Evolutionary conservation across 768 basidiomycete genomes (phyloP).

Genomic region (Cytidiella melzeri): DNA sequence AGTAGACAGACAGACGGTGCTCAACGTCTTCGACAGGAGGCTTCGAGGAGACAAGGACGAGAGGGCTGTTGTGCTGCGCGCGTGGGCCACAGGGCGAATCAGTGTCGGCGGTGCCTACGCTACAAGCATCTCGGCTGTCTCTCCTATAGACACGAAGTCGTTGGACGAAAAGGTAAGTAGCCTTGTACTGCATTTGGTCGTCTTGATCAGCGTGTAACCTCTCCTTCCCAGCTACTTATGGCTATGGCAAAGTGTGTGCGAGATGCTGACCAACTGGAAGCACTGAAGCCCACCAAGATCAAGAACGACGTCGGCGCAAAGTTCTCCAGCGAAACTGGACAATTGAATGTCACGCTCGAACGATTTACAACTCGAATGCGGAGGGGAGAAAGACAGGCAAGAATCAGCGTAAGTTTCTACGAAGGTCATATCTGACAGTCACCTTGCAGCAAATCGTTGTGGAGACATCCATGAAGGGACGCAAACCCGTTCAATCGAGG

Average conservation of each 20-base stretch:
- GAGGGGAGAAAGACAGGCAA: neutral
- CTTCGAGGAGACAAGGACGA: conserved; percentile 7
- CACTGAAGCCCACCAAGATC: conserved; percentile 38
- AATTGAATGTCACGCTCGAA: conserved; percentile 29
- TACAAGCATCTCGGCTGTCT: neutral
- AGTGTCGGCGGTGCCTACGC: neutral
- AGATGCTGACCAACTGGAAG: conserved; percentile 40
- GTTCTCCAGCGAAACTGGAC: conserved; percentile 24
- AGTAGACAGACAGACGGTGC: conserved; percentile 24
- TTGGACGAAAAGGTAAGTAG: neutral
- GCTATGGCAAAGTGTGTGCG: conserved; percentile 41
- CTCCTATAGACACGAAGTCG: neutral
- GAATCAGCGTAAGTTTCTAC: no score
- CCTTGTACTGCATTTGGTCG: neutral
- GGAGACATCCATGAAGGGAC: neutral
- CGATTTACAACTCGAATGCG: conserved; percentile 36
- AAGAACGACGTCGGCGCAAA: conserved; percentile 36
- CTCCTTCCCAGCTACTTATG: conserved; percentile 30
- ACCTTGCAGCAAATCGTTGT: conserved; percentile 18
- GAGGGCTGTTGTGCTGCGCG: conserved; percentile 3
- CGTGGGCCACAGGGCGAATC: conserved; percentile 17
- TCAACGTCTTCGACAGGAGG: conserved; percentile 23
- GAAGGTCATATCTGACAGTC: neutral
- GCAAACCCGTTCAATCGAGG: conserved; percentile 4
- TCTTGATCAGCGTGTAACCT: neutral